phyloP scores from a whole-genome alignment of 306 rosid genomes.

The Cicer bijugum region DNA sequence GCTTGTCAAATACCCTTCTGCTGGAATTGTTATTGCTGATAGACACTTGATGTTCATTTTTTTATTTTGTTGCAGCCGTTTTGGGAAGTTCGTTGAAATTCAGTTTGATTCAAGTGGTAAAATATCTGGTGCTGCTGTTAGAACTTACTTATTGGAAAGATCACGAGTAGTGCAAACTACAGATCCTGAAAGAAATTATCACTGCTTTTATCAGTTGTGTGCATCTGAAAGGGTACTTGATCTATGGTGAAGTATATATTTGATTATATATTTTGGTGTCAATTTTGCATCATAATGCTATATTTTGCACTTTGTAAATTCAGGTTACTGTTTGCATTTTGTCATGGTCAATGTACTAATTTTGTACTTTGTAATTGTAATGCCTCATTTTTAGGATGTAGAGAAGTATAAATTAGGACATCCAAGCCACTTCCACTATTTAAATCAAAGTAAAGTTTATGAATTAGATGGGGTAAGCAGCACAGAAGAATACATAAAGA shows the following conservation, averaged over 20 bases:
- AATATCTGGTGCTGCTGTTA: constrained; percentile 98
- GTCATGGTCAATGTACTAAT: constrained; percentile 40
- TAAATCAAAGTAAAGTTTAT: constrained; percentile 87
- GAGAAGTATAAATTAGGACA: constrained; percentile 81
- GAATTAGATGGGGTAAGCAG: constrained; percentile 90
- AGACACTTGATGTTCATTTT: constrained; percentile 2
- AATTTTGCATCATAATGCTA: constrained; percentile 34
- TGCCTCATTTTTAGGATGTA: constrained; percentile 70
- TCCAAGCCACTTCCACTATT: constrained; percentile 86
- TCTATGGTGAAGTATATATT: constrained; percentile 35
- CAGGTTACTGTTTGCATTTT: constrained; percentile 28
- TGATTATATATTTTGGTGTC: constrained; percentile 12
- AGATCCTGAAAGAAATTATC: constrained; percentile 94
- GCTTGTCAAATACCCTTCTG: constrained; percentile 18
- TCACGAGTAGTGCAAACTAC: constrained; percentile 95
- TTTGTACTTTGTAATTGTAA: constrained; percentile 44
- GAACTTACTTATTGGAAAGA: constrained; percentile 94
- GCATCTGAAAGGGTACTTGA: constrained; percentile 78
- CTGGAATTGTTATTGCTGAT: constrained; percentile 34
- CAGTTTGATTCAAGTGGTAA: constrained; percentile 95
- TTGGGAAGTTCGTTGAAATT: constrained; percentile 97
- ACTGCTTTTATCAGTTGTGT: constrained; percentile 95
- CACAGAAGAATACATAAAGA: constrained; percentile 80
- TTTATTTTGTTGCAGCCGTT: constrained; percentile 68
- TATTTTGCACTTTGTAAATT: constrained; percentile 33